Conservation (phyloP, 805 yeast species). For the Saccharomycopsis amapae region DNA sequence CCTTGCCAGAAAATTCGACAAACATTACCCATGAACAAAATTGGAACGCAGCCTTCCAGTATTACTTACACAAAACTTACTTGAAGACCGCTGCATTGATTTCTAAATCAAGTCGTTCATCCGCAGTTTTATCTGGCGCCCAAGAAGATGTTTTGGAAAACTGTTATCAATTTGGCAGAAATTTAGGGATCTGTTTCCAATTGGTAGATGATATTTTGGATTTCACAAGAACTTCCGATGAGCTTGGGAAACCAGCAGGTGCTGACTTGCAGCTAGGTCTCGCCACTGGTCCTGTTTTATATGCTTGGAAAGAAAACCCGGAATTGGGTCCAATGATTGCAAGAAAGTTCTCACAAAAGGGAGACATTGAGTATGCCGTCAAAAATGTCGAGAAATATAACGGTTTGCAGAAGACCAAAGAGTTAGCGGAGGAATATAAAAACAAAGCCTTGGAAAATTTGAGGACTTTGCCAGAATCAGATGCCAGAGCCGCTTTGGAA, state of each 20-base stretch:
- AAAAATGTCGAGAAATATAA: constrained; percentile 59
- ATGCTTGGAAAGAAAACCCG: constrained; percentile 87
- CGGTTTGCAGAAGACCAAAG: constrained; percentile 72
- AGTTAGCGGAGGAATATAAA: constrained; percentile 74
- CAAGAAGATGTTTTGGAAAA: constrained; percentile 67
- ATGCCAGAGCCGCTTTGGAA: constrained; percentile 81
- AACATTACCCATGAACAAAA: constrained; percentile 50
- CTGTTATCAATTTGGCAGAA: constrained; percentile 87
- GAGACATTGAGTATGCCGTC: constrained; percentile 82
- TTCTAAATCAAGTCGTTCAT: constrained; percentile 88
- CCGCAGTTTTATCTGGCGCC: constrained; percentile 89
- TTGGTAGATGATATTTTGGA: constrained; percentile 94
- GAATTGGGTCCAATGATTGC: constrained; percentile 77
- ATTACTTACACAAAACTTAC: constrained; percentile 91
- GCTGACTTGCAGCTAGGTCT: constrained; percentile 91
- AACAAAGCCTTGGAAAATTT: constrained; percentile 66
- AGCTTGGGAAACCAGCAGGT: constrained; percentile 91
- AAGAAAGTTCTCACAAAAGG: constrained; percentile 71
- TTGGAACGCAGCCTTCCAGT: constrained; percentile 88
- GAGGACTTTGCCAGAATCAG: constrained; percentile 74
- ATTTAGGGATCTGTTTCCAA: constrained; percentile 92
- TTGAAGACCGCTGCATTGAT: constrained; percentile 90
- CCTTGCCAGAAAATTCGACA: constrained; percentile 14
- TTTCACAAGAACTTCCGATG: constrained; percentile 78
- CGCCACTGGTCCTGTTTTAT: constrained; percentile 94